These are phyloP conservation scores for Phialocephala sp. DNA, from an alignment of 2,329 filamentous ascomycete genomes.

Conservation along the genomic window DNA sequence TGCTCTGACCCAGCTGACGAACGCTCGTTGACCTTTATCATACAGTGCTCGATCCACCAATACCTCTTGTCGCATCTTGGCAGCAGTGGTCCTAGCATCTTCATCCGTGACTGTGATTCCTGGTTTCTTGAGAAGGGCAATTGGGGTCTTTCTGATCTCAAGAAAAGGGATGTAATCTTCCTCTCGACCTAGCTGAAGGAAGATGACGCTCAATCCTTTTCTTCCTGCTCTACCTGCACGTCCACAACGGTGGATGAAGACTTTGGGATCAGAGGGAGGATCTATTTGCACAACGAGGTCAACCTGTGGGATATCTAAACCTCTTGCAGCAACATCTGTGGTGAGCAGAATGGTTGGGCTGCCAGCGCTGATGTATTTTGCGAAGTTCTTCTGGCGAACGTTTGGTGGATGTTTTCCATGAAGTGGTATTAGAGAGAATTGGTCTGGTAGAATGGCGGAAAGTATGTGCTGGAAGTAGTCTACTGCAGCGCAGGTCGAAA, in stretches of 20 bases:
- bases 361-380: slow-evolving; percentile 75
- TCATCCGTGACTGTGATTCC: slow-evolving; percentile 60
- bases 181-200: slow-evolving; percentile 84
- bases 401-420: slow-evolving; percentile 93
- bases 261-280: slow-evolving; percentile 85
- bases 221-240: slow-evolving; percentile 88
- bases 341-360: slow-evolving; percentile 84
- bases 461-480: slow-evolving; percentile 91
- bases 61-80: slow-evolving; percentile 65
- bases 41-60: slow-evolving; percentile 60
- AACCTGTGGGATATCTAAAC: slow-evolving; percentile 89
- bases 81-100: slow-evolving; percentile 63
- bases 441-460: slow-evolving; percentile 70
- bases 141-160: slow-evolving; percentile 84
- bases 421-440: slow-evolving; percentile 76
- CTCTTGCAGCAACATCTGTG: slow-evolving; percentile 89
- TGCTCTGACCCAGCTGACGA: slow-evolving; percentile 90
- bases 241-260: slow-evolving; percentile 92
- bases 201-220: slow-evolving; percentile 81
- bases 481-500: slow-evolving; percentile 92
- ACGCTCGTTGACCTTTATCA: slow-evolving; percentile 88
- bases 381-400: slow-evolving; percentile 87
- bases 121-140: slow-evolving; percentile 65
- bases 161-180: slow-evolving; percentile 91
- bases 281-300: slow-evolving; percentile 92